Conservation (phyloP, 2,329 filamentous ascomycete genomes). For the Xylariaceae sp. region DNA sequence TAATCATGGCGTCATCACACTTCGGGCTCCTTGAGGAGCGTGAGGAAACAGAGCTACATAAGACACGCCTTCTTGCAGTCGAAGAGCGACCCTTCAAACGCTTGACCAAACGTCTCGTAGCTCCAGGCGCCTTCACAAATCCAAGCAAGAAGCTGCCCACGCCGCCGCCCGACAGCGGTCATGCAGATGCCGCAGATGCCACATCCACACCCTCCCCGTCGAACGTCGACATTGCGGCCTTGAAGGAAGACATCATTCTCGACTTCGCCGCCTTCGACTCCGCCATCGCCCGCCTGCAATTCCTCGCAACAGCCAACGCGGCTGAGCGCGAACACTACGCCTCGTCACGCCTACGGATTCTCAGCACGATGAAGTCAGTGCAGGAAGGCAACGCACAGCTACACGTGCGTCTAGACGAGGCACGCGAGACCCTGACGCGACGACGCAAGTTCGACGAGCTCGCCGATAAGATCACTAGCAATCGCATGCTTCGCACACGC, state of each 20-base stretch:
- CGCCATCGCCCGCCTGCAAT: conserved; percentile 86
- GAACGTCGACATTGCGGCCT: conserved; percentile 60
- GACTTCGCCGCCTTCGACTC: conserved; percentile 90
- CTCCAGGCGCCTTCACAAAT: conserved; percentile 69
- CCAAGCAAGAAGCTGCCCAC: conserved; percentile 63
- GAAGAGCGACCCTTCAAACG: conserved; percentile 94
- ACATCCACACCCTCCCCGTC: conserved; percentile 48
- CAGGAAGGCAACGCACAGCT: conserved; percentile 76
- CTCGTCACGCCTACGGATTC: conserved; percentile 78
- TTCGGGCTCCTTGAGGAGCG: conserved; percentile 70
- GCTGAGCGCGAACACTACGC: conserved; percentile 85
- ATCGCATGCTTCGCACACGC: conserved; percentile 79
- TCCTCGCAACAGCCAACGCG: conserved; percentile 82
- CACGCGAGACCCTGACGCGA: conserved; percentile 75
- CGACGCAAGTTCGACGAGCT: conserved; percentile 88
- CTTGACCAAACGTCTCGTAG: conserved; percentile 80
- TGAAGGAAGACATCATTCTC: conserved; percentile 82
- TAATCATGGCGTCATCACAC: conserved; percentile 38
- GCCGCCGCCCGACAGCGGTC: conserved; percentile 65
- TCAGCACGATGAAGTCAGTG: conserved; percentile 78
- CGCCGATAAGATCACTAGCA: conserved; percentile 84
- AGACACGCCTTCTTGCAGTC: conserved; percentile 82
- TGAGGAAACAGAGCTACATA: conserved; percentile 86
- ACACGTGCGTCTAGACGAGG: conserved; percentile 76
- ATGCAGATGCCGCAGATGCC: conserved; percentile 42